Conservation (phyloP, 192 early-diverging fungal genomes). For the Gonapodya prolifera region DNA sequence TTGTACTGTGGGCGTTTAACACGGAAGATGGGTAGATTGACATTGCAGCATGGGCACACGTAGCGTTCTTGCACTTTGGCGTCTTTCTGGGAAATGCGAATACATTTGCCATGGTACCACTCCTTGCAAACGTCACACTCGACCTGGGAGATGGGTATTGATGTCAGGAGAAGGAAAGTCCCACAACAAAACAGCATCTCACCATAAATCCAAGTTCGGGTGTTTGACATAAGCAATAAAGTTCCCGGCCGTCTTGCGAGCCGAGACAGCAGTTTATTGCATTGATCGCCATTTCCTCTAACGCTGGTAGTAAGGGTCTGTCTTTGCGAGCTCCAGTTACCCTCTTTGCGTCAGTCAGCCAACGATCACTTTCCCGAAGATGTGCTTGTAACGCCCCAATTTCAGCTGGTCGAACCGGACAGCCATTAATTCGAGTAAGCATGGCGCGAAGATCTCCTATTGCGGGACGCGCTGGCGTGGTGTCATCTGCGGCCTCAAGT, state of each 20-base stretch:
- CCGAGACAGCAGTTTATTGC: not conserved
- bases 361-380: not conserved
- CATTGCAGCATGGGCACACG: not conserved
- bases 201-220: not conserved
- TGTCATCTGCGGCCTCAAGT: too few relatives aligned
- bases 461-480: not conserved
- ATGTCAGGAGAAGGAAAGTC: not conserved
- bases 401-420: not conserved
- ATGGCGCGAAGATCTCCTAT: not conserved
- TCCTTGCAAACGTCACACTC: constrained; percentile 5
- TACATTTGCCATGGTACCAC: constrained; percentile 6
- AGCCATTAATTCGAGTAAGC: not conserved
- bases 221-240: not conserved
- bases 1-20: not conserved
- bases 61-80: not conserved
- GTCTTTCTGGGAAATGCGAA: constrained; percentile 3
- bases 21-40: not conserved
- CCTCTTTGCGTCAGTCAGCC: not conserved
- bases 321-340: not conserved
- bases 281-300: not conserved
- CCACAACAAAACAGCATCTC: not conserved
- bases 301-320: not conserved
- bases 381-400: not conserved
- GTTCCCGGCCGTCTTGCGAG: not conserved
- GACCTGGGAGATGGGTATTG: not conserved